Percentiles rank a stretch among this genome's conserved stretches.
These are phyloP conservation scores for Venturia oleaginea DNA, from an alignment of 2,329 filamentous ascomycete genomes.

Conservation along the genomic window DNA sequence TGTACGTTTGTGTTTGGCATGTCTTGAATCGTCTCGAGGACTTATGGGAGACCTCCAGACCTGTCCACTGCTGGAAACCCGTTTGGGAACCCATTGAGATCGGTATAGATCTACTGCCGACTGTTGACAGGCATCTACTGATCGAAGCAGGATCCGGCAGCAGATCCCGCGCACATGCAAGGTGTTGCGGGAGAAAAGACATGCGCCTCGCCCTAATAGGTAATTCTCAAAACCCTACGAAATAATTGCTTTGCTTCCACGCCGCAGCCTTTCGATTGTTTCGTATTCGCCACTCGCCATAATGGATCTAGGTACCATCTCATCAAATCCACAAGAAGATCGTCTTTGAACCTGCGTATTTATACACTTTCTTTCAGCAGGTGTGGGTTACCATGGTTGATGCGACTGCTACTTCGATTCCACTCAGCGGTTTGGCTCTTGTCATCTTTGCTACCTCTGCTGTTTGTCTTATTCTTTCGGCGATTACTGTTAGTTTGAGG, in stretches of 20 bases:
- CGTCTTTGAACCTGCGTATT: neutral
- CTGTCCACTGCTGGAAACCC: neutral
- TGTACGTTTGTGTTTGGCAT: neutral
- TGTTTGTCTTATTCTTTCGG: neutral
- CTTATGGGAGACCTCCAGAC: neutral
- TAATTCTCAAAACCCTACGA: neutral
- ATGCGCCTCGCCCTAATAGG: neutral
- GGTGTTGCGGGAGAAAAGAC: neutral
- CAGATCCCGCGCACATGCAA: neutral
- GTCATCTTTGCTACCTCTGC: neutral
- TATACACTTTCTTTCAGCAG: neutral
- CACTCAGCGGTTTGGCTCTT: neutral
- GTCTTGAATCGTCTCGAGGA: neutral
- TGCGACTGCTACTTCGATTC: neutral
- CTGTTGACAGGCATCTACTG: neutral
- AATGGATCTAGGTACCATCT: too few relatives aligned
- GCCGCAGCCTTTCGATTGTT: neutral
- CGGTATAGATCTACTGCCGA: neutral
- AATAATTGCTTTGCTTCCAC: neutral
- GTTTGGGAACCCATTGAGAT: neutral
- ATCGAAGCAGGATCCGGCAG: neutral
- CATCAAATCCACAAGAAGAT: too few relatives aligned
- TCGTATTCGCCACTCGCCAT: neutral
- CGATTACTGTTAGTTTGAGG: neutral
- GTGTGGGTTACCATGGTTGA: neutral